These are phyloP conservation scores for Astrothelium subdiscretum DNA, from an alignment of 495 filamentous ascomycete species.

Conservation along the genomic window DNA sequence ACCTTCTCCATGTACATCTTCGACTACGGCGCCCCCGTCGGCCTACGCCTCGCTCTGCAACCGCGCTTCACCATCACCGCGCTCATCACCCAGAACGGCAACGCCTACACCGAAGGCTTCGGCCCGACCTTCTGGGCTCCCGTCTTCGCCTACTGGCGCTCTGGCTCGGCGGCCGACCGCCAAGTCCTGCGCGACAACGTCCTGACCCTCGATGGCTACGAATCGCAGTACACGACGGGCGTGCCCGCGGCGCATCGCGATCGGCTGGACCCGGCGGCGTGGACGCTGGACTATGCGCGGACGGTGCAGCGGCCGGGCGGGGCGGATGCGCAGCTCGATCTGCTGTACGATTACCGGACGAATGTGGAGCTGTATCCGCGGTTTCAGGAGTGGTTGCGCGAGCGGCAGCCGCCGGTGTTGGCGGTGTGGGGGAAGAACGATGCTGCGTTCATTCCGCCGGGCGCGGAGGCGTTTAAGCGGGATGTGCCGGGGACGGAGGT, in stretches of 20 bases:
- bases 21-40: constrained; percentile 54
- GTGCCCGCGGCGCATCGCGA: constrained; percentile 20
- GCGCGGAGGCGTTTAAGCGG: constrained; percentile 48
- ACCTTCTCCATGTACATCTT: constrained; percentile 51
- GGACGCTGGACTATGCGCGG: constrained; percentile 33
- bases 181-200: constrained; percentile 28
- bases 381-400: constrained; percentile 49
- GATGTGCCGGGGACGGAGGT: constrained; percentile 43
- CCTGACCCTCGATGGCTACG: constrained; percentile 37
- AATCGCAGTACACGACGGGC: constrained; percentile 46
- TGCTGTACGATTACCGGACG: constrained; percentile 46
- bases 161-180: constrained; percentile 26
- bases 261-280: constrained; percentile 39
- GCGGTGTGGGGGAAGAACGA: constrained; percentile 55
- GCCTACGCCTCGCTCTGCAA: constrained; percentile 41
- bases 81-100: constrained; percentile 53
- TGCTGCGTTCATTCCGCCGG: constrained; percentile 42
- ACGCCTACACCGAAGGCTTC: constrained; percentile 51
- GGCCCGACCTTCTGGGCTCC: constrained; percentile 43
- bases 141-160: constrained; percentile 37
- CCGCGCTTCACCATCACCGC: constrained; percentile 37
- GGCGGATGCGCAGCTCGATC: constrained; percentile 46
- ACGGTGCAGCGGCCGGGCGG: constrained; percentile 32
- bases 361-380: constrained; percentile 44
- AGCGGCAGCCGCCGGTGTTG: constrained; percentile 42